Conservation (phyloP, 805 yeast genomes). For the Scheffersomyces amazonensis region DNA sequence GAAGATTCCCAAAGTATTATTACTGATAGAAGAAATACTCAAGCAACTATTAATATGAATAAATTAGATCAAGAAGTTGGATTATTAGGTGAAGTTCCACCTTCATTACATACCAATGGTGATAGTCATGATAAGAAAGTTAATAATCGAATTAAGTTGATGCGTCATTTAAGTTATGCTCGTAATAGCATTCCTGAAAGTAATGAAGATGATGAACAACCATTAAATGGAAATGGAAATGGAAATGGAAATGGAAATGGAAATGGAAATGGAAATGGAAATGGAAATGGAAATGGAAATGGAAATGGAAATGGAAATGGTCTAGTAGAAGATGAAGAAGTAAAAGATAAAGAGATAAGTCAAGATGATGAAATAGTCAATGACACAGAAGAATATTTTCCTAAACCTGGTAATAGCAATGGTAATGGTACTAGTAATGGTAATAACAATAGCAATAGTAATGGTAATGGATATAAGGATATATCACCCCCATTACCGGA, state of each 20-base stretch:
- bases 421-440: no score
- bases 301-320: not conserved
- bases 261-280: not conserved
- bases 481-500: constrained; percentile 1
- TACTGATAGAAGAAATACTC: constrained; percentile 3
- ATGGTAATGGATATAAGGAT: not conserved
- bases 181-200: constrained; percentile 2
- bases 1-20: constrained; percentile 7
- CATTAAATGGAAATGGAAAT: constrained; percentile 1
- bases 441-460: no score
- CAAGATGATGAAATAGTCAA: constrained; percentile 1
- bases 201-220: constrained; percentile 3
- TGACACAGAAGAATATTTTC: not conserved
- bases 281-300: not conserved
- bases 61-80: constrained; percentile 31
- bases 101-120: constrained; percentile 4
- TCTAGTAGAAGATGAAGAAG: not conserved
- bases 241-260: not conserved
- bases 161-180: constrained; percentile 1
- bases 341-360: not conserved
- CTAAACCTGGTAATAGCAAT: not conserved
- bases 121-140: not conserved
- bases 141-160: not conserved
- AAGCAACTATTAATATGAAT: constrained; percentile 23
- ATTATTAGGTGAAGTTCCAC: constrained; percentile 34